Conservation (phyloP, 2,329 filamentous ascomycete genomes). For the Cladophialophora carrionii region DNA sequence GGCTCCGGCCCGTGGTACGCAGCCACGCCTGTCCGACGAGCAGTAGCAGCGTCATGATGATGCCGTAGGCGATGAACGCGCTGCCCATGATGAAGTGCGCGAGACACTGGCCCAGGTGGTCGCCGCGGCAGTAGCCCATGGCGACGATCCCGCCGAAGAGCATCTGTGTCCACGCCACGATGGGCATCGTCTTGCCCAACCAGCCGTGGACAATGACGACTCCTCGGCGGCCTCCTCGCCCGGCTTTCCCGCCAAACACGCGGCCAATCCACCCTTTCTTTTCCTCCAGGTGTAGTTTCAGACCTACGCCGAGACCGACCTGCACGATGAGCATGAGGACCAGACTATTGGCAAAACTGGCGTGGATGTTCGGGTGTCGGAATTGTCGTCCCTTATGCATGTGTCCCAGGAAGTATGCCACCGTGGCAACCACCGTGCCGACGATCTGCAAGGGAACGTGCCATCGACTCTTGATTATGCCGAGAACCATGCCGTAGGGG, state of each 20-base stretch:
- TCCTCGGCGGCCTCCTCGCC: conserved; percentile 57
- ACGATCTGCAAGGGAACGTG: conserved; percentile 86
- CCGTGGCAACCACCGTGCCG: conserved; percentile 72
- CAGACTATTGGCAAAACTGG: conserved; percentile 75
- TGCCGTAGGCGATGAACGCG: conserved; percentile 92
- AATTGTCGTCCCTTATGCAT: conserved; percentile 89
- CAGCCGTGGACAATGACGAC: conserved; percentile 76
- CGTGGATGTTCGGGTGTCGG: conserved; percentile 72
- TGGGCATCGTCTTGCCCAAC: conserved; percentile 82
- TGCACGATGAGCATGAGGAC: conserved; percentile 80
- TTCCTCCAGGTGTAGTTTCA: conserved; percentile 85
- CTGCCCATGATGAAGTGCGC: conserved; percentile 99
- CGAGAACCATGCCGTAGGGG: conserved; percentile 91
- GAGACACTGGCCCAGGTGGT: conserved; percentile 88
- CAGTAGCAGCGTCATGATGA: conserved; percentile 81
- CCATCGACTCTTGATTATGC: conserved; percentile 87
- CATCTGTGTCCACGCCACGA: conserved; percentile 91
- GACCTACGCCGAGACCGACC: conserved; percentile 78
- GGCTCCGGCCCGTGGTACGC: conserved; percentile 76
- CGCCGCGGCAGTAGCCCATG: conserved; percentile 87
- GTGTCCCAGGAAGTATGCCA: conserved; percentile 91
- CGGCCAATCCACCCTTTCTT: conserved; percentile 70
- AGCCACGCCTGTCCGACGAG: conserved; percentile 89
- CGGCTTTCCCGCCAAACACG: conserved; percentile 52
- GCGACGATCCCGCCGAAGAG: conserved; percentile 92